Evolutionary conservation across 2,329 filamentous ascomycete species (phyloP).

Genomic region (Pseudocercospora vitis): DNA sequence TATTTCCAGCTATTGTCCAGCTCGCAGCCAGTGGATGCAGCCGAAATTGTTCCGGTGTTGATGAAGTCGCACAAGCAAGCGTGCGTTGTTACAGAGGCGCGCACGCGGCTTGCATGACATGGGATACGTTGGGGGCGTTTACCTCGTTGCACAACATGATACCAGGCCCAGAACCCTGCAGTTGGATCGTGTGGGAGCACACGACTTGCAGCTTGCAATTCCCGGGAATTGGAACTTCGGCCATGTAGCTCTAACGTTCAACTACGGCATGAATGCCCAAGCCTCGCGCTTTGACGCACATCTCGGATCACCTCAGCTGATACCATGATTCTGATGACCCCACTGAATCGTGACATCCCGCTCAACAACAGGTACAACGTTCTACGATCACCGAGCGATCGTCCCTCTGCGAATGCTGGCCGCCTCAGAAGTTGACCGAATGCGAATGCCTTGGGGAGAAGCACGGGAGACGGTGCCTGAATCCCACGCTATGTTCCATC

Average conservation of each 20-base stretch:
- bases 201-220: constrained; percentile 9
- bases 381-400: not conserved
- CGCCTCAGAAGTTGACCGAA: not conserved
- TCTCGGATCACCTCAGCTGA: not conserved
- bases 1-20: constrained; percentile 11
- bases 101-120: constrained; percentile 11
- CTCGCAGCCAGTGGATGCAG: constrained; percentile 2
- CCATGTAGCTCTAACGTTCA: constrained; percentile 6
- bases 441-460: not conserved
- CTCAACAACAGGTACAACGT: not conserved
- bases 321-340: not conserved
- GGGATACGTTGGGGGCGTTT: constrained; percentile 22
- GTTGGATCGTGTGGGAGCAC: constrained; percentile 2
- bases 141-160: constrained; percentile 13
- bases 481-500: too few species aligned
- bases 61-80: constrained; percentile 3
- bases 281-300: not conserved
- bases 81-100: constrained; percentile 7
- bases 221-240: constrained; percentile 2
- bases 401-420: not conserved
- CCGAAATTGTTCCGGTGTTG: constrained; percentile 10
- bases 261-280: constrained; percentile 16
- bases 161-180: not conserved
- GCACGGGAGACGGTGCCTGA: too few species aligned
- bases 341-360: not conserved